Evolutionary conservation across 140 eudicot genomes (phyloP), one percentile per base, ranked within the genome.

Genomic region (Anethum foeniculum): DNA sequence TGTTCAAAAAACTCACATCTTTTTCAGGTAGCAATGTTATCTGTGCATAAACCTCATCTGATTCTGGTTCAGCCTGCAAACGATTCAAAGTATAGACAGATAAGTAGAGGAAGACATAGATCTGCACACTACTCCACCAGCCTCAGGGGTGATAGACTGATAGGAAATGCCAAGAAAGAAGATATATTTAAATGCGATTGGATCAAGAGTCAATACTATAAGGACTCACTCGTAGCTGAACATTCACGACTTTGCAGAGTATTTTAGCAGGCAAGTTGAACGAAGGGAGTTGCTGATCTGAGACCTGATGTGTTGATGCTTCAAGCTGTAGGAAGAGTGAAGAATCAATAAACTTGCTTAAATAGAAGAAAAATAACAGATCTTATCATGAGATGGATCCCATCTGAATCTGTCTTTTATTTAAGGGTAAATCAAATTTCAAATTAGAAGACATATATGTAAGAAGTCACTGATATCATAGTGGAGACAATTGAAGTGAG

Each of bases 301-400:
- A 69, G 48, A 93, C 97, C 86, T 95, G 99, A 84, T 92, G 93
- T 51, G 93, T 92, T 30, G 99, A 95, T 80, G 99, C 99, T 90
- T 95, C 97, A 68, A 95, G 97, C 99, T 95, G 92, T 72, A 82
- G 78, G 72, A 78, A 73, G 28, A 23, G 54, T 68, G 43, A 68
- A 14, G n/a, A 32, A 32, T 68, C 44, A 81, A 81, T 11, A 80
- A 6, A 60, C 34, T 11, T 47, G 60, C 16, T 16, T 64, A 64
- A 65, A 47, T 14, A 67, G 43, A 64, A n/a, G 62, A 44, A 78
- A 16, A 32, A n/a, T 43, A 65, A 13, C 19, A 58, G 16, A 13
- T 21, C 30, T 62, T n/a, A n/a, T 78, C 21, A 21, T 6, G 23
- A 51, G n/a, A n/a, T 43, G 39, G 18, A 62, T 78, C 39, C 27